Base-by-base conservation (phyloP, 2,329 filamentous ascomycete genomes). In the Cryoendolithus antarcticus region DNA sequence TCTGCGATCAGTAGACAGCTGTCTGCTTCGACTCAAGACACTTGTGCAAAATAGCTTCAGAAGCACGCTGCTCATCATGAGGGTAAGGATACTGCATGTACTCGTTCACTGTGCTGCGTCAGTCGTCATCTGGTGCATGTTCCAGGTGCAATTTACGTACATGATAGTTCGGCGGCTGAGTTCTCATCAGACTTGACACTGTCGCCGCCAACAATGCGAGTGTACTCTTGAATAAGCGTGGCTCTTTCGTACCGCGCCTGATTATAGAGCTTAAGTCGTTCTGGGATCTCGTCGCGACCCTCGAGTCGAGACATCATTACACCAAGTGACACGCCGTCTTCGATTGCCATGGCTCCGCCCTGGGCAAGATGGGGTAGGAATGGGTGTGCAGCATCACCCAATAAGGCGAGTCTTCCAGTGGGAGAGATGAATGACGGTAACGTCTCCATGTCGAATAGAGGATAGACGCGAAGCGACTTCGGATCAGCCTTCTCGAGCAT, bases 371-470 rank as follows among this genome's bases (percentile, higher is more conserved):
- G 70, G 1, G 77, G 76, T 71, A 81, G 48, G 62, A 72, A 69
- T 2, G 77, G 77, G 49, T 81, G 77, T 2, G 67, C 77, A 6
- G 79, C 78, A 51, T 83, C 79, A 3, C 79, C 79, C 9, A 83
- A 54, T 0, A 82, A 58, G 38, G 72, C 77, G 1, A 70, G 68
- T 19, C 57, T 67, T 67, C 19, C 74, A 74, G 28, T 79, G 78
- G 0, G 59, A 62, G 11, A 82, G 62, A 44, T 80, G 77, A 2
- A 58, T 56, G 9, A 67, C 61, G 2, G 65, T 10, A 82, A 55
- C 1, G 65, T 58, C 4, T 72, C 67, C 72, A 80, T 79, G 45
- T 83, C 79, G 3, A 77, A 53, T 2, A 80, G 55, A 13, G 66
- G 68, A 75, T 74, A 80, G 1, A 75, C 59, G 15, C 15, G 15